Evolutionary conservation across 2,329 filamentous ascomycete species (phyloP).

Genomic region (Colletotrichum truncatum): DNA sequence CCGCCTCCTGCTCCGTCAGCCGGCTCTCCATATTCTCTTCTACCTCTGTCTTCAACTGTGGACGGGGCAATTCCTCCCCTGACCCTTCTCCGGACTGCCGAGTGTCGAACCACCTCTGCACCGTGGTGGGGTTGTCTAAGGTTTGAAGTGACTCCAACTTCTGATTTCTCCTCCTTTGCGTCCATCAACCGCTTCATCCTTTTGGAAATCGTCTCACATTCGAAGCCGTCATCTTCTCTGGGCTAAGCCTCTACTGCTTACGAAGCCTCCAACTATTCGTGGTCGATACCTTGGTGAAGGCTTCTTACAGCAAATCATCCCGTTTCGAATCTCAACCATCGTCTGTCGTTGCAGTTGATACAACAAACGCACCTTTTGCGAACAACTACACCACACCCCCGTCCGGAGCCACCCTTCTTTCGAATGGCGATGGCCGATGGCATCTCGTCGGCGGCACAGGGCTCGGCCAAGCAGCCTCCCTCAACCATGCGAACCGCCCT

Average conservation of each 20-base stretch:
- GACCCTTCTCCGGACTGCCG: slow-evolving; percentile 21
- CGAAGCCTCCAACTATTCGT: not conserved
- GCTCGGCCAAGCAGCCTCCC: slow-evolving; percentile 19
- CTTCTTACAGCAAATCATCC: not conserved
- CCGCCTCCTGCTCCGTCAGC: slow-evolving; percentile 23
- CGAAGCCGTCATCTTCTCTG: slow-evolving; percentile 3
- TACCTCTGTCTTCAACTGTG: slow-evolving; percentile 12
- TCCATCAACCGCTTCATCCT: not conserved
- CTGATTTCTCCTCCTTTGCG: not conserved
- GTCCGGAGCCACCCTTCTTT: slow-evolving; percentile 3
- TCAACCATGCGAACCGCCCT: slow-evolving; percentile 30
- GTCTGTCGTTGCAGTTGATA: not conserved
- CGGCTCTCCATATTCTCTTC: slow-evolving; percentile 12
- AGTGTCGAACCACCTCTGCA: slow-evolving; percentile 27
- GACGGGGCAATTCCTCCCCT: slow-evolving; percentile 16
- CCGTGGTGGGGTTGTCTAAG: slow-evolving; percentile 24
- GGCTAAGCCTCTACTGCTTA: not conserved
- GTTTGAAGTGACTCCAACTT: slow-evolving; percentile 14
- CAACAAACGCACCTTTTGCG: not conserved
- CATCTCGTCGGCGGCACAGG: slow-evolving; percentile 25
- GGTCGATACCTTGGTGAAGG: slow-evolving; percentile 1
- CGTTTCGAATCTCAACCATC: not conserved
- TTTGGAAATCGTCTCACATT: not conserved
- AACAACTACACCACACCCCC: not conserved
- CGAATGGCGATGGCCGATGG: slow-evolving; percentile 33